Base-by-base conservation (phyloP, 345 rosid species). In the Excoecaria cochinchinensis region DNA sequence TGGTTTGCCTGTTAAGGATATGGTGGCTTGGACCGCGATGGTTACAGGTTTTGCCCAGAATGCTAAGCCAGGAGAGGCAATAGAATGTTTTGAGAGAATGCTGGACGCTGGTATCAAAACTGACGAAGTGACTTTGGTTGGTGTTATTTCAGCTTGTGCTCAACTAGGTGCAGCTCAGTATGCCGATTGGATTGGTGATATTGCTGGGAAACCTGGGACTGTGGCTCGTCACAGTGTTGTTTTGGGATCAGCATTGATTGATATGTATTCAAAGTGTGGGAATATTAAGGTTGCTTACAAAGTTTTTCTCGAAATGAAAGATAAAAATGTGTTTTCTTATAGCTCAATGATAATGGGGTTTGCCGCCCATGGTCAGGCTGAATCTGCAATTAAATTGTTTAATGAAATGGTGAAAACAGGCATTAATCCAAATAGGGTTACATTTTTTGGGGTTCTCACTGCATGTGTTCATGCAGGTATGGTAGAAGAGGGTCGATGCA, bases 181-280 rank as follows among this genome's bases (percentile, higher is more conserved):
- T 78, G 93, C 86, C 2, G 76, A 89, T 36, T 83, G 89, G 83
- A 85, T 88, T 60, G 40, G 79, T 2, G 76, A 84, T 39, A 77
- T 87, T 55, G 89, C 87, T 15, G 76, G 72, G 24, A 83, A 80
- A 24, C 82, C 71, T 19, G 87, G 87, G 10, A 78, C 77, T 74
- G 79, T 83, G 50, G 75, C 82, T 63, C 62, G 61, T 3, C 74
- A 80, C 22, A 76, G 76, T 40, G 91, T 95, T 60, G 78, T 91
- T 63, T 79, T 92, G 9, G 97, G 99, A 15, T 91, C 95, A 4
- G 90, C 97, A 0, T 83, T 95, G 82, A 84, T 92, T 31, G 96
- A 95, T 50, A 89, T 91, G 98, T 92, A 89, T 67, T 85, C 98
- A 0, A 95, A 95, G 81, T 91, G 98, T 12, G 99, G 97, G 22